These are phyloP conservation scores for Monosporascus sp. DNA, from an alignment of 2,329 filamentous ascomycete species.

Conservation along the genomic window DNA sequence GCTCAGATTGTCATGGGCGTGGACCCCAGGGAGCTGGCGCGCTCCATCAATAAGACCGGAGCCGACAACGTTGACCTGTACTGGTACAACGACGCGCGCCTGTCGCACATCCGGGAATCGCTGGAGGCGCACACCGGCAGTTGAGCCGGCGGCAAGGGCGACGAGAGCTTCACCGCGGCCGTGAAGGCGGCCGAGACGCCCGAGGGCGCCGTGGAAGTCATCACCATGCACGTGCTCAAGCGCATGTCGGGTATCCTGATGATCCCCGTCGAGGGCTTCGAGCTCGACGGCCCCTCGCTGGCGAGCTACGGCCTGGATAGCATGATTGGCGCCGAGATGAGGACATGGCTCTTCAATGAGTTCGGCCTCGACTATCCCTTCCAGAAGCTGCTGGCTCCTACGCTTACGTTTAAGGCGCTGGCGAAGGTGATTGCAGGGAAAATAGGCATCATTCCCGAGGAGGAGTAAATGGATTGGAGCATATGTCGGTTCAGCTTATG, in stretches of 20 bases:
- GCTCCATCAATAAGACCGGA: constrained; percentile 6
- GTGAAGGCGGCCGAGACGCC: constrained; percentile 5
- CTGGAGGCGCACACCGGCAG: constrained; percentile 5
- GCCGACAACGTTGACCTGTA: constrained; percentile 12
- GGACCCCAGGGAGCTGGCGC: constrained; percentile 12
- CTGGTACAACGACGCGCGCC: constrained; percentile 22
- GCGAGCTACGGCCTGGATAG: constrained; percentile 29
- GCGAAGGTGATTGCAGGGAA: constrained; percentile 6
- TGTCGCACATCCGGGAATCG: constrained; percentile 14
- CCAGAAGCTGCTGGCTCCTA: constrained; percentile 29
- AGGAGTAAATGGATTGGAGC: not conserved
- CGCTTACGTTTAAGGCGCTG: constrained; percentile 18
- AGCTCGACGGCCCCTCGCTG: constrained; percentile 17
- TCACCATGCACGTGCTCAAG: constrained; percentile 12
- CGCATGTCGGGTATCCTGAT: constrained; percentile 18
- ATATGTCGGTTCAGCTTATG: too few relatives aligned
- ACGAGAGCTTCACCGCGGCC: constrained; percentile 7
- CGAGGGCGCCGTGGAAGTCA: constrained; percentile 2
- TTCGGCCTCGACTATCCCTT: constrained; percentile 32
- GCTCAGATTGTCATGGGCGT: constrained; percentile 15
- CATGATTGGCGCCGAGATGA: constrained; percentile 31
- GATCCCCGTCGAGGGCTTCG: constrained; percentile 14
- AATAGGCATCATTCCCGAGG: constrained; percentile 3
- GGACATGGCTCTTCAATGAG: constrained; percentile 31
- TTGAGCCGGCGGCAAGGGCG: not conserved